Evolutionary conservation across 2,329 filamentous ascomycete species (phyloP), one percentile per base, ranked within the genome.

Genomic region (Alternaria sp.): DNA sequence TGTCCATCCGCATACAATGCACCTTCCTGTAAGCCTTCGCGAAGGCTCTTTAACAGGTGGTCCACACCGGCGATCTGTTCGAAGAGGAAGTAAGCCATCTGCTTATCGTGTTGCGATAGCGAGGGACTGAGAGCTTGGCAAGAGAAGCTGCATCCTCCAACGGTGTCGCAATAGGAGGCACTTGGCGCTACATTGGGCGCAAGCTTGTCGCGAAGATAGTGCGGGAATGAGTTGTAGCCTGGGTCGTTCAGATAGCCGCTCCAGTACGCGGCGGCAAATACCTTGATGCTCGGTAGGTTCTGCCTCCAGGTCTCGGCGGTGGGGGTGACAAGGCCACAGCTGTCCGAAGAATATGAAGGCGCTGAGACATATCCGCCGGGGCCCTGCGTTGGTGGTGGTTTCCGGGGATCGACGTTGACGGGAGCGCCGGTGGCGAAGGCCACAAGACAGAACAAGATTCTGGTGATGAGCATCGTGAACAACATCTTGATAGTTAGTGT

Each of bases 41-140:
- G 28, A 6, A 61, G 45, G 15, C 57, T 52, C 15, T 23, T 15
- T 7, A 6, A 57, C 10, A 44, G 13, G 36, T 60, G 52, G n/a
- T 60, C 40, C 3, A 61, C 5, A 3, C 61, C 52, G 21, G 40
- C 23, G 2, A 64, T 47, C 17, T 60, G 58, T 17, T 64, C 61
- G 43, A 64, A 64, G 3, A 64, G 28, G 15, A 28, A 59, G n/a
- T 54, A 57, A 19, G 52, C 52, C 57, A 57, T 61, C 28, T 64
- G 57, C 13, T n/a, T 51, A 4, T 57, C 57, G 7, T 64, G 26
- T 15, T 10, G 9, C 19, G 61, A 28, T 5, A 54, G 32, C 5
- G 57, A 25, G 2, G 36, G 13, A 8, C 50, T 44, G 15, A 61
- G 17, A 19, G 51, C 12, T 21, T 15, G 15, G 11, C 52, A 61